Base-by-base conservation (phyloP, 1,139 yeast species). In the Protomyces lactucae-debilis region DNA sequence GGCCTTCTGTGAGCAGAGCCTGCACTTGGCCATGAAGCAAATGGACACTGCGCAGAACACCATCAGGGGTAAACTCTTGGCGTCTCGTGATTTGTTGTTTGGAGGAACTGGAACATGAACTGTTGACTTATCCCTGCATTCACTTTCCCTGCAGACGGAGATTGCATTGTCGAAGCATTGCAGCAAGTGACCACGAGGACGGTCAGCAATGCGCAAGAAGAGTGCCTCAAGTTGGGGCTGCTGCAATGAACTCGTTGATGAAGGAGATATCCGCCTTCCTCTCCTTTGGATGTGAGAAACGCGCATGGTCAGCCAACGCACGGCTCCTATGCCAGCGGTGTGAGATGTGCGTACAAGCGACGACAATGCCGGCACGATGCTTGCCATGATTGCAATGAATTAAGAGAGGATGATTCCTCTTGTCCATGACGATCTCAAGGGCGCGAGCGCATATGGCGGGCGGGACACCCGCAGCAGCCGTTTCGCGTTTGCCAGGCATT, bases 381-480 rank as follows among this genome's bases (percentile, higher is more conserved):
- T 93, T 93, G 8, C 99, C 99, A 66, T 97, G 79, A 75, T 93
- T 93, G 76, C 99, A 93, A 76, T 93, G 99, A 56, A 93, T 88
- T 66, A 93, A 78, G 14, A 93, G 79, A 0, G 99, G 99, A 66
- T 91, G 98, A 74, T 93, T 92, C 21, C 74, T 84, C 0, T 97
- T 97, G 71, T 93, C 80, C 16, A 91, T 75, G 14, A 91, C 90
- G 35, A 91, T 85, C 71, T 87, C 85, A 67, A 92, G 78, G 0
- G 98, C 97, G 67, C 84, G 83, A 0, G 95, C 87, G 56, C 93
- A 84, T 54, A 88, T 78, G 51, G 85, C 86, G 36, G 88, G 85
- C 52, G 95, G 86, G 64, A 93, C 54, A 10, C 79, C 59, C 67
- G 87, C 45, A 89, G 96, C 78, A 90, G 90, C 16, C 97, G 97